A percentile compares a stretch with the other conserved stretches of the same genome.
These are phyloP conservation scores for Incumbomyces delicatus DNA, from an alignment of 2,329 filamentous ascomycete species.

Conservation along the genomic window DNA sequence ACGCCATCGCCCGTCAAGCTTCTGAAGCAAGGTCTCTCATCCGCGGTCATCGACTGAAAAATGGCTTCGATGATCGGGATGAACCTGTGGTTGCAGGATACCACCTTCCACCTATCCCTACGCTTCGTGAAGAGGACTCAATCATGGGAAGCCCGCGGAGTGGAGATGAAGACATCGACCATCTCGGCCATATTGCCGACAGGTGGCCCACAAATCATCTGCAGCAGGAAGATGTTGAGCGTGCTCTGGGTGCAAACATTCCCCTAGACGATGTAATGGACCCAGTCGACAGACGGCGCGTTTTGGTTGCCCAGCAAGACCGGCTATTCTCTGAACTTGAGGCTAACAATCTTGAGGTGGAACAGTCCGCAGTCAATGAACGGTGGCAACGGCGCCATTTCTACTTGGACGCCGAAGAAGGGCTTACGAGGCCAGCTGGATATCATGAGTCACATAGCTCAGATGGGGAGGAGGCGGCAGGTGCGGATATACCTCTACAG, in stretches of 20 bases:
- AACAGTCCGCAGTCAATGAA: constrained; percentile 47
- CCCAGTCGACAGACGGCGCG: constrained; percentile 31
- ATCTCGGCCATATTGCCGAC: constrained; percentile 15
- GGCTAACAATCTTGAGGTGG: constrained; percentile 26
- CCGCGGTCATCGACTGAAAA: not conserved
- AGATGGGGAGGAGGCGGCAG: constrained; percentile 24
- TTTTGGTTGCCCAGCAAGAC: constrained; percentile 29
- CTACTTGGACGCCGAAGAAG: constrained; percentile 79
- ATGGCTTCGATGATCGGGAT: not conserved
- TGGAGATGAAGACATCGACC: constrained; percentile 12
- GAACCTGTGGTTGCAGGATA: not conserved
- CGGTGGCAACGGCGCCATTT: constrained; percentile 70
- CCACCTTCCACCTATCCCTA: not conserved
- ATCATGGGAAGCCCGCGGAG: not conserved
- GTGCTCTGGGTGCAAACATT: constrained; percentile 33
- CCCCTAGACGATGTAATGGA: constrained; percentile 34
- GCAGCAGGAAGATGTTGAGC: constrained; percentile 28
- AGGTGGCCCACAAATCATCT: constrained; percentile 12
- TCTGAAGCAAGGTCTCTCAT: constrained; percentile 8
- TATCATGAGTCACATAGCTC: constrained; percentile 40
- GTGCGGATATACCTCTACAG: constrained; percentile 15
- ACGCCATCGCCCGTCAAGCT: constrained; percentile 45
- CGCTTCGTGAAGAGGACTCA: constrained; percentile 8
- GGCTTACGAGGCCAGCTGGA: constrained; percentile 52
- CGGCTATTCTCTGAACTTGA: constrained; percentile 32